phyloP scores from a whole-genome alignment of 2,329 filamentous ascomycete species.

The Fusarium incarnatum region DNA sequence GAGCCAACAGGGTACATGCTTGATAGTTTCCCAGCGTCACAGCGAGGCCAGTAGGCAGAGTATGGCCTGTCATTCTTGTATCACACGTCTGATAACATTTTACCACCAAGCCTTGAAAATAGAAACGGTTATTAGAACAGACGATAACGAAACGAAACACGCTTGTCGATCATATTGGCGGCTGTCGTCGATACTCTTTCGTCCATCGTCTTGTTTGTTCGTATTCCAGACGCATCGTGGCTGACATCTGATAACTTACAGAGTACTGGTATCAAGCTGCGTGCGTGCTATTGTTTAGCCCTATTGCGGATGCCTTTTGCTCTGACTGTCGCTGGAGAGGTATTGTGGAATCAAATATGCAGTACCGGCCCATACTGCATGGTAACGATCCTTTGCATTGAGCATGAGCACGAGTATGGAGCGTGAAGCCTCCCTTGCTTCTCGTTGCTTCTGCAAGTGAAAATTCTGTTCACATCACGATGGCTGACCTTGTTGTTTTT shows the following conservation, averaged over 20 bases:
- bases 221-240: background rate
- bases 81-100: constrained; percentile 15
- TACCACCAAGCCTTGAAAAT: background rate
- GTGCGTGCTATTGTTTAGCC: constrained; percentile 15
- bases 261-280: constrained; percentile 11
- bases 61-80: constrained; percentile 23
- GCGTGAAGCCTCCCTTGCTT: constrained; percentile 13
- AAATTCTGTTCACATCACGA: constrained; percentile 30
- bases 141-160: constrained; percentile 21
- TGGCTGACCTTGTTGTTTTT: background rate
- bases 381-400: constrained; percentile 24
- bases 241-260: constrained; percentile 10
- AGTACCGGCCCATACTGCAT: constrained; percentile 15
- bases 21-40: constrained; percentile 20
- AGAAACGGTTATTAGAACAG: constrained; percentile 19
- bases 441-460: constrained; percentile 42
- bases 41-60: constrained; percentile 31
- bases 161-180: constrained; percentile 34
- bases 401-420: constrained; percentile 1
- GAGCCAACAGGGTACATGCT: constrained; percentile 34
- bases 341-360: constrained; percentile 10
- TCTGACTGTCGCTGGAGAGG: constrained; percentile 12
- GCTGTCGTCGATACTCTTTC: background rate
- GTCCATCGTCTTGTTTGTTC: constrained; percentile 5
- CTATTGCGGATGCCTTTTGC: constrained; percentile 21